phyloP scores from a whole-genome alignment of 2,329 filamentous ascomycete genomes.

The Xylogone sp. region DNA sequence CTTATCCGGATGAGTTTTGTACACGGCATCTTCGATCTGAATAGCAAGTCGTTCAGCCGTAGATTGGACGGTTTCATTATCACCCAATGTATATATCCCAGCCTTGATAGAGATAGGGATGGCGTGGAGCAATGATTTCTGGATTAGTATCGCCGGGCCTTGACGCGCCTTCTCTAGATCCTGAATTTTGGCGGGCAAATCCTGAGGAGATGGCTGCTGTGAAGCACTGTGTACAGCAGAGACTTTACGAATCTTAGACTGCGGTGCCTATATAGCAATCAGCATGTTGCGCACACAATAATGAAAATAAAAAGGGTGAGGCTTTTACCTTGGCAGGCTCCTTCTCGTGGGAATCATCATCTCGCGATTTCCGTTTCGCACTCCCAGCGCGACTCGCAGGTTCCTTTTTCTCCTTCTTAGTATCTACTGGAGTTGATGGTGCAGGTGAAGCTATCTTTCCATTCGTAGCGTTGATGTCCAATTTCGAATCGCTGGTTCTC shows the following conservation, averaged over 20 bases:
- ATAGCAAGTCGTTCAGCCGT: slow-evolving; percentile 69
- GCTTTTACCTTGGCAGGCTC: slow-evolving; percentile 43
- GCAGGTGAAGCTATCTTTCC: slow-evolving; percentile 22
- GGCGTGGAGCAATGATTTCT: slow-evolving; percentile 64
- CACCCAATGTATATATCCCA: slow-evolving; percentile 57
- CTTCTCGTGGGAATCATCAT: slow-evolving; percentile 48
- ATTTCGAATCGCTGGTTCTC: slow-evolving; percentile 57
- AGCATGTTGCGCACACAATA: background rate
- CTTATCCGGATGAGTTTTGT: slow-evolving; percentile 49
- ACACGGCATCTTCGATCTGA: slow-evolving; percentile 72
- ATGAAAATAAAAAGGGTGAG: too few relatives aligned
- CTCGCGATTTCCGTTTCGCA: slow-evolving; percentile 55
- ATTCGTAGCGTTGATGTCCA: slow-evolving; percentile 38
- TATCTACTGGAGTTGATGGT: slow-evolving; percentile 15
- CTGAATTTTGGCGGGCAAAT: slow-evolving; percentile 46
- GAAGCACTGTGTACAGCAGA: slow-evolving; percentile 42
- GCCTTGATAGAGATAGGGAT: slow-evolving; percentile 65
- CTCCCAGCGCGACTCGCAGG: slow-evolving; percentile 32
- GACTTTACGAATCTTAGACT: slow-evolving; percentile 50
- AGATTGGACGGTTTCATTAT: slow-evolving; percentile 59
- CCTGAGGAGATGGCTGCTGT: slow-evolving; percentile 23
- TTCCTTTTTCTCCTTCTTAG: slow-evolving; percentile 40
- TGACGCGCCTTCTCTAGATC: slow-evolving; percentile 62
- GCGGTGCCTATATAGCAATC: slow-evolving; percentile 32
- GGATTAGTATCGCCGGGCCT: slow-evolving; percentile 65